Evolutionary conservation across 345 rosid genomes (phyloP), one percentile per base, ranked within the genome.

Genomic region (Brassica juncea): DNA sequence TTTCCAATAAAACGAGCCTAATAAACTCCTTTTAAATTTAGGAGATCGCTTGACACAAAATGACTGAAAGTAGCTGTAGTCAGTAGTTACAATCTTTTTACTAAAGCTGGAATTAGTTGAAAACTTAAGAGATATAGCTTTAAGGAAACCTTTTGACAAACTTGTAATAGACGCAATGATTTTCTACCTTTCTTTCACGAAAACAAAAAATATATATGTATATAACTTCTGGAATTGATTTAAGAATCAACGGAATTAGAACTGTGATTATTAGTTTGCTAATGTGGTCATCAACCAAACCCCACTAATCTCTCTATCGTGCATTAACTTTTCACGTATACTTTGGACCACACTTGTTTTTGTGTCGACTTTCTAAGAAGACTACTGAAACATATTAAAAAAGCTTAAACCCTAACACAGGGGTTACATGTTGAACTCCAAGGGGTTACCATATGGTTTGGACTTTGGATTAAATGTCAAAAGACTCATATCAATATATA

Each of bases 211-310:
- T 49, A 73, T 47, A n/a, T 16, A 32, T 49, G 14, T 3, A 57
- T 21, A 31, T 3, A 19, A 12, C 2, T 64, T 19, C 52, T 23
- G 4, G 14, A 23, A 32, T 35, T 75, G 57, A 55, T 35, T 5
- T 15, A 57, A 15, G 30, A 75, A 67, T 59, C n/a, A 66, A 75
- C 73, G 67, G 67, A 75, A 27, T 75, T 58, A 75, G 58, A 57
- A 10, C 1, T 28, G 58, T 67, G n/a, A 30, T 57, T 16, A 67
- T 57, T 75, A 66, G 67, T 75, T 66, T 75, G 44, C 31, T 57
- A 37, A 8, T 28, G 5, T 39, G 47, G 39, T 58, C 59, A 37
- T 67, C 42, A 75, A 57, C 66, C 42, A 55, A 75, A 66, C 39
- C 67, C 67, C 66, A 52, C 54, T 63, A 16, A 44, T 8, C 39